Base-by-base conservation (phyloP, 805 yeast species). In the Jamesozyma jinghongensis region DNA sequence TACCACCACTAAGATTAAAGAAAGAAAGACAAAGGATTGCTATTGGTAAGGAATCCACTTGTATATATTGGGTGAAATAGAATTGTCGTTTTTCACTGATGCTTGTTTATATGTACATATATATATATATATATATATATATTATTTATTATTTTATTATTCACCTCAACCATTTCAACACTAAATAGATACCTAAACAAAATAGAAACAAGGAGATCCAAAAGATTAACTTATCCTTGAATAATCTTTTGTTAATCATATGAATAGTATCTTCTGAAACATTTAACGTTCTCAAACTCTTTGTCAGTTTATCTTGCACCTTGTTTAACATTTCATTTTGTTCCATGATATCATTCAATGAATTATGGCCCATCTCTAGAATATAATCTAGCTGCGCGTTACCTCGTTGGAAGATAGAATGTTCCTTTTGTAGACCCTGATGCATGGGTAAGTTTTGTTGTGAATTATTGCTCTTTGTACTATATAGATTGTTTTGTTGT, bases 311-410 rank as follows among this genome's bases (percentile, higher is more conserved):
- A 33, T 51, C 51, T 48, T 81, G 85, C 25, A 90, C 70, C 43
- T 68, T 68, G 42, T 71, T 66, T 42, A 90, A 69, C 22, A 80
- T 70, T 52, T 80, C 81, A 59, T 85, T 85, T 57, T 92, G 97
- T 36, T 81, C 87, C 16, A 83, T 81, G 18, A 92, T 68, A 56
- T 88, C 95, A 38, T 84, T 94, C 48, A 86, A 75, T 2, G 95
- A 85, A 37, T 74, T 73, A 45, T 82, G 76, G 2, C 97, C 97
- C 81, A 85, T 82, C 53, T 85, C 97, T 33, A 92, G 61, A 32
- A 92, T 85, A 48, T 85, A 86, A 57, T 92, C 98, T 45, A 92
- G 66, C 57, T 85, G 95, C 40, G 78, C 78, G 32, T 83, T 78
- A 0, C 95, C 87, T 42, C 84, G 68, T 26, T 72, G 71, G 29